Evolutionary conservation across 2,329 filamentous ascomycete genomes (phyloP).

Genomic region (Huntiella decipiens): DNA sequence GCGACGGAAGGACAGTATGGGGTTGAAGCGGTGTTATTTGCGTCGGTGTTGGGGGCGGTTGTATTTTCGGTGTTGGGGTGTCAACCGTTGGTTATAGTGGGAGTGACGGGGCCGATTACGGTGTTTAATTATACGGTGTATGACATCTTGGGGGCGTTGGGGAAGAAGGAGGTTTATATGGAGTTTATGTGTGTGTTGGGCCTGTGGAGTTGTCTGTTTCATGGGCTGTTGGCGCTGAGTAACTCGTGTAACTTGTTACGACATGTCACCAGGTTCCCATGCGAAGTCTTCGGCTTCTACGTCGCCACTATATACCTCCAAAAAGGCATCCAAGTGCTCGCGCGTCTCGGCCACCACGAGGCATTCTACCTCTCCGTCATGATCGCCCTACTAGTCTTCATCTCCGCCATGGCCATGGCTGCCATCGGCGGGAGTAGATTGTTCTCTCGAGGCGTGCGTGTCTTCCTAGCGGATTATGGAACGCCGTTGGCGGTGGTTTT

Average conservation of each 20-base stretch:
- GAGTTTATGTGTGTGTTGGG: constrained; percentile 88
- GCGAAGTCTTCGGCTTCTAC: constrained; percentile 88
- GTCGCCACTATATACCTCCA: constrained; percentile 84
- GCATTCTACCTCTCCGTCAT: constrained; percentile 65
- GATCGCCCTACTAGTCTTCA: constrained; percentile 59
- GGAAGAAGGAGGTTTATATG: constrained; percentile 46
- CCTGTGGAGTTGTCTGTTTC: constrained; percentile 70
- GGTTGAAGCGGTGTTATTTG: constrained; percentile 77
- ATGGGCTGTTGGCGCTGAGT: constrained; percentile 65
- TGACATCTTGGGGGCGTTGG: constrained; percentile 57
- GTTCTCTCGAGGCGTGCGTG: constrained; percentile 55
- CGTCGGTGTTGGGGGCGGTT: constrained; percentile 64
- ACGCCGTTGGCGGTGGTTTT: constrained; percentile 69
- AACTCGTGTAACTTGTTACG: constrained; percentile 79
- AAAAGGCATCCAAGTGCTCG: constrained; percentile 74
- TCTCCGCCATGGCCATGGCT: constrained; percentile 55
- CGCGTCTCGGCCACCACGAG: constrained; percentile 46
- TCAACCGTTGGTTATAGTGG: constrained; percentile 78
- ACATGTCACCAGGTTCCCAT: constrained; percentile 80
- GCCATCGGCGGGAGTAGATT: constrained; percentile 50
- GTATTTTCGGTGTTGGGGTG: constrained; percentile 66
- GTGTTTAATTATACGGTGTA: constrained; percentile 92
- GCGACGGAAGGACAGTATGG: constrained; percentile 72
- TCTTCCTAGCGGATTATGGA: constrained; percentile 80
- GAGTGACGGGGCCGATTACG: constrained; percentile 78